These are phyloP conservation scores for Tolypocladium ovalisporum DNA, from an alignment of 2,329 filamentous ascomycete species.

Conservation along the genomic window DNA sequence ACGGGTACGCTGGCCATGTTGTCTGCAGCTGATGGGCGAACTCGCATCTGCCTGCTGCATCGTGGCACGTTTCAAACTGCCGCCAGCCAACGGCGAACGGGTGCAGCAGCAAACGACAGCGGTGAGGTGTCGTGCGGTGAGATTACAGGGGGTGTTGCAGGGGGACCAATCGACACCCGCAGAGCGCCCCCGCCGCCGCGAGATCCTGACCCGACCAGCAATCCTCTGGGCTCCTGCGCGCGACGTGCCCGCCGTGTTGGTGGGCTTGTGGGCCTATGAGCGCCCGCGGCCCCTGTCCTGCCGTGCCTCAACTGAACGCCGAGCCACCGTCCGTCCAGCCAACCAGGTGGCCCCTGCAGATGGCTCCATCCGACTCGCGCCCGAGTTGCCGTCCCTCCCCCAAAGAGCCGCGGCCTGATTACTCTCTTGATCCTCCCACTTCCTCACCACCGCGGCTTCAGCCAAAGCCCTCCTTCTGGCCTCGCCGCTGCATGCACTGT, in stretches of 20 bases:
- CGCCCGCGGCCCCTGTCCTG: background rate
- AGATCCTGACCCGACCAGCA: background rate
- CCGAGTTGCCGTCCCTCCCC: background rate
- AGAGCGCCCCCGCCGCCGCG: background rate
- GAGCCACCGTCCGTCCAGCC: background rate
- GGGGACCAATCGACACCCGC: background rate
- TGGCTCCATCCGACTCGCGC: background rate
- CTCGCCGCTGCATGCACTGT: background rate
- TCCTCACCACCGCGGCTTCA: background rate
- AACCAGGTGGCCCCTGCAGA: background rate
- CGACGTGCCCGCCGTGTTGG: background rate
- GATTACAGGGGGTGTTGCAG: background rate
- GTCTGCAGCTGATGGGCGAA: background rate
- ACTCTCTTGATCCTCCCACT: background rate
- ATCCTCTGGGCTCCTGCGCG: background rate
- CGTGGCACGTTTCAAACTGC: background rate
- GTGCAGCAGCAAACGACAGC: background rate
- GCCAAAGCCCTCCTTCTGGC: background rate
- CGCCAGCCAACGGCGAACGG: background rate
- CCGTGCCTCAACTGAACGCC: background rate
- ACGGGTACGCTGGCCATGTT: background rate
- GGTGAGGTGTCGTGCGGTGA: background rate
- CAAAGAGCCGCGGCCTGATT: background rate
- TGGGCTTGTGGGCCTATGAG: background rate
- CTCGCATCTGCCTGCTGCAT: background rate